Evolutionary conservation across 176 grass and related monocot genomes (phyloP), one percentile per base, ranked within the genome.

Genomic region (Triticum timopheevii): DNA sequence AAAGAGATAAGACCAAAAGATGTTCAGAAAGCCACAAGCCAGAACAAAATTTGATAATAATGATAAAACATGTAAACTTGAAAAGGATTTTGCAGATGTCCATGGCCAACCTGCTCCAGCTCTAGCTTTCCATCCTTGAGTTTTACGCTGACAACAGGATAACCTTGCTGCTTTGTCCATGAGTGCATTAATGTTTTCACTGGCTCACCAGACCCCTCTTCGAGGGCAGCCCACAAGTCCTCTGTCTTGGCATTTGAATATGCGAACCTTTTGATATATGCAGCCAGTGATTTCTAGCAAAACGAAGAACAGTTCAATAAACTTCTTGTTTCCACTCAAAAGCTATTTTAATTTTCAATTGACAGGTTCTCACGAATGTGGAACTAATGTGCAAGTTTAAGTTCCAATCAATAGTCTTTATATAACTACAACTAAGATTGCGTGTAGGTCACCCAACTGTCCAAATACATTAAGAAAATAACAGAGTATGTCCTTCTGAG

Each of bases 231-330:
- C 96, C 96, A 98, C 31, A 98, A 83, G 71, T 98, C 96, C 69
- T 98, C 94, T 38, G 96, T 98, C 86, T 98, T 98, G 35, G 96
- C 93, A 88, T 98, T 98, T 87, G 96, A 96, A 84, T 92, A 98
- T 8, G 88, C 90, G 39, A 91, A 98, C 61, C 10, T 98, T 88
- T 98, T 88, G 0, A 98, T 92, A 70, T 98, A 98, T 50, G 88
- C 83, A 52, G 88, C 96, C 87, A 98, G 74, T 58, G 93, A 91
- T 91, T 90, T 98, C 96, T 98, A 88, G 75, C 58, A 90, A 84
- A 92, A 85, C 3, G 40, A 86, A 75, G 13, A 83, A 85, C n/a
- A 56, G 58, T 25, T 50, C 15, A 24, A 56, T 5, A 68, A 58
- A 58, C 27, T 35, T 79, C 50, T 79, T 38, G 4, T 83, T 72